Percentiles rank a stretch among this genome's conserved stretches.
These are phyloP conservation scores for Pleurotus ostreatus DNA, from an alignment of 768 basidiomycete species.

Conservation along the genomic window DNA sequence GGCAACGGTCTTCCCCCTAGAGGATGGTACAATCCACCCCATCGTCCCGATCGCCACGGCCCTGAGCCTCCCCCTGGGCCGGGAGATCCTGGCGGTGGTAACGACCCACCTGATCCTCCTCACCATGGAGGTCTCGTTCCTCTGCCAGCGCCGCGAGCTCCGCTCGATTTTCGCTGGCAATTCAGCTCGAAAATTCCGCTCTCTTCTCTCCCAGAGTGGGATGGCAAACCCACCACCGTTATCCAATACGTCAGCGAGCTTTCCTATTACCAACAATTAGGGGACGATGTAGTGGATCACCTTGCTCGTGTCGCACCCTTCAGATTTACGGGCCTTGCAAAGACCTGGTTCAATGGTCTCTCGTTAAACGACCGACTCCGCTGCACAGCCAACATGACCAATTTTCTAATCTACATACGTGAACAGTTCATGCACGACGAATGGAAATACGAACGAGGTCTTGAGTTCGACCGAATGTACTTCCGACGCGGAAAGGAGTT, in stretches of 20 bases:
- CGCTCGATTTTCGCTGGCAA: background rate
- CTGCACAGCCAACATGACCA: no score
- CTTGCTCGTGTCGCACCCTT: background rate
- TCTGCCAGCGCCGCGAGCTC: background rate
- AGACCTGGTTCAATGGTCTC: no score
- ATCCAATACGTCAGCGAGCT: background rate
- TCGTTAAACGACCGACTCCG: no score
- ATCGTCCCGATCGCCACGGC: no score
- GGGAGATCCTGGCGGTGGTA: background rate
- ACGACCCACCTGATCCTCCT: background rate
- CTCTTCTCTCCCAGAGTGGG: background rate
- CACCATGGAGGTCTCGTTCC: background rate
- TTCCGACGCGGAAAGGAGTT: no score
- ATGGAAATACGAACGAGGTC: no score
- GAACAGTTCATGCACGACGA: no score
- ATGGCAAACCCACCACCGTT: background rate
- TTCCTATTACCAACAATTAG: background rate
- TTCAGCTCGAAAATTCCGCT: background rate
- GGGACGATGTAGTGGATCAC: background rate
- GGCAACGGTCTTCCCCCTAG: no score
- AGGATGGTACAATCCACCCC: no score
- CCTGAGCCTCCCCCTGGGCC: background rate
- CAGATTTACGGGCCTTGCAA: background rate
- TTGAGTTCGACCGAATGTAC: no score
- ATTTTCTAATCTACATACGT: no score